Conservation (phyloP, 192 early-diverging fungal species). For the Umbelopsis ramanniana region DNA sequence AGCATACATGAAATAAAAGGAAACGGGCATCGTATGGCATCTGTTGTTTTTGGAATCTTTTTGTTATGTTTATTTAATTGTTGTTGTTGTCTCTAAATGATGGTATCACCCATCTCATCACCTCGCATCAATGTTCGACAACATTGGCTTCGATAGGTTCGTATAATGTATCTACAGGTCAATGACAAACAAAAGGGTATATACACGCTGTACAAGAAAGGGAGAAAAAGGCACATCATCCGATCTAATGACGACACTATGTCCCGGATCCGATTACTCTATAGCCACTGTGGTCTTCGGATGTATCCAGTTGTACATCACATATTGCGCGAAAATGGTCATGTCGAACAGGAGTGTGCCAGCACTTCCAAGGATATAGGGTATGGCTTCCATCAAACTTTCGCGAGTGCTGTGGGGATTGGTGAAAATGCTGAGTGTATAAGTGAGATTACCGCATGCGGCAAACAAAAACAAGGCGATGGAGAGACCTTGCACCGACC, state of each 20-base stretch:
- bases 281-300: not conserved
- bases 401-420: constrained; percentile 34
- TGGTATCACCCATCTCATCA: no score
- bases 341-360: constrained; percentile 72
- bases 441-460: constrained; percentile 69
- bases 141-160: not conserved
- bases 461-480: constrained; percentile 74
- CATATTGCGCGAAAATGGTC: constrained; percentile 60
- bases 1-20: no score
- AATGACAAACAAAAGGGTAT: not conserved
- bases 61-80: no score
- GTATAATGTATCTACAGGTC: not conserved
- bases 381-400: constrained; percentile 39
- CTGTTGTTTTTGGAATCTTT: no score
- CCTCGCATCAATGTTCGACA: not conserved
- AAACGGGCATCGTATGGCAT: no score
- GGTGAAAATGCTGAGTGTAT: constrained; percentile 54
- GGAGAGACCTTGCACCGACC: constrained; percentile 71
- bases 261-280: not conserved
- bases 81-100: no score
- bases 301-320: constrained; percentile 19
- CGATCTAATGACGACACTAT: no score
- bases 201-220: not conserved
- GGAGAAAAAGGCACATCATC: no score
- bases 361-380: constrained; percentile 66